These are phyloP conservation scores for Porphyridium purpureum DNA, from an alignment of 23 red algal genomes.

Conservation along the genomic window DNA sequence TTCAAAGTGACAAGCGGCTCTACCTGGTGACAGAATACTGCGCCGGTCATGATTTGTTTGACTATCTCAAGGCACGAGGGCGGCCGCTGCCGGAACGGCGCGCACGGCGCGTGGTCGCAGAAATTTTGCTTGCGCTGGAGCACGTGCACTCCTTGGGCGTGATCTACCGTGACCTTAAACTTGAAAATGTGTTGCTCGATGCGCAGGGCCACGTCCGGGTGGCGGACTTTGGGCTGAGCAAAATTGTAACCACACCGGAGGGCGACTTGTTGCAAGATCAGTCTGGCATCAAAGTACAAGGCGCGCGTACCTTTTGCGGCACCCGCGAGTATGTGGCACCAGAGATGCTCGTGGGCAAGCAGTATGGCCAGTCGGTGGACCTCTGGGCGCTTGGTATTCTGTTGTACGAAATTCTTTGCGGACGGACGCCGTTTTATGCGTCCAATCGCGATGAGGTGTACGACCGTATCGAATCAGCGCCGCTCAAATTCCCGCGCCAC, in stretches of 20 bases:
- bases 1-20: slow-evolving; percentile 61
- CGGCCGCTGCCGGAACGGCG: slow-evolving; percentile 36
- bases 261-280: too few species aligned
- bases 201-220: slow-evolving; percentile 59
- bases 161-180: slow-evolving; percentile 73
- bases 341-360: slow-evolving; percentile 51
- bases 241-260: too few species aligned
- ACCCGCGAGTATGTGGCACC: slow-evolving; percentile 62
- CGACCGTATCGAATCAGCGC: slow-evolving; percentile 41
- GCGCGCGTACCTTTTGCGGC: slow-evolving; percentile 65
- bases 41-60: slow-evolving; percentile 74
- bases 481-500: slow-evolving; percentile 46
- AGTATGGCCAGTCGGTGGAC: slow-evolving; percentile 77
- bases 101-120: slow-evolving; percentile 37
- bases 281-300: not conserved
- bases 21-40: slow-evolving; percentile 92
- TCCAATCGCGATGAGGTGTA: slow-evolving; percentile 63
- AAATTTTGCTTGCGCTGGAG: slow-evolving; percentile 67
- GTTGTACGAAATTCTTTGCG: slow-evolving; percentile 64
- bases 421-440: slow-evolving; percentile 60
- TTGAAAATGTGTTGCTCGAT: slow-evolving; percentile 81
- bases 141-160: slow-evolving; percentile 66
- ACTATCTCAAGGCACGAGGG: slow-evolving; percentile 50
- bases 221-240: slow-evolving; percentile 72
- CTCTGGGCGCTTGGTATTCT: slow-evolving; percentile 85